Evolutionary conservation across 148 eudicot genomes (phyloP), one percentile per base, ranked within the genome.

Genomic region (Heliamphora exappendiculata): DNA sequence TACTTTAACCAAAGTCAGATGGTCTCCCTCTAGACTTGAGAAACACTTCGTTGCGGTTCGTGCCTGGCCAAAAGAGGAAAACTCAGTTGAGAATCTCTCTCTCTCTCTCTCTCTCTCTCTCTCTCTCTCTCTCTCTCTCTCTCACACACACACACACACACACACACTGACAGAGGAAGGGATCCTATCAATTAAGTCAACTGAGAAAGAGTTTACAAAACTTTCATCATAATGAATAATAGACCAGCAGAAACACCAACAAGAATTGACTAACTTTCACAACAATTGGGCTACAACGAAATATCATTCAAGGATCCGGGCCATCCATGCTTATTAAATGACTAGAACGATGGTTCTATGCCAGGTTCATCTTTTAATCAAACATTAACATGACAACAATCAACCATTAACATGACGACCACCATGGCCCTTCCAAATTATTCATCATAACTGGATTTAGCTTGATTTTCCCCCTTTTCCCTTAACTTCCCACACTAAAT

Each of bases 1-100:
- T 53, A 91, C 96, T 65, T 87, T 94, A 34, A 92, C 78, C 67
- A 92, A 75, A 37, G 96, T 94, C 83, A 89, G 67, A 83, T 94
- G 98, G 87, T 94, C 97, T 45, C 98, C 97, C 68, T 92, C 96
- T 50, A 82, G 77, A 81, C 96, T 90, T 68, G 92, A 83, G 79
- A 92, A 89, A 70, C 89, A 85, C 82, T 86, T 92, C 76, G 82
- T 81, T 75, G 91, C 97, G 62, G 79, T 78, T 62, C 85, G 81
- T 66, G 93, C 87, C 98, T 92, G 87, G 62, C 37, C 78, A 82
- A 74, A 80, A 76, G 33, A 10, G 55, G 49, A 13, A 65, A 77
- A 50, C 51, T 39, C 9, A 24, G 36, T 68, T 44, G 24, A 13
- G 20, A 47, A 47, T n/a, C 28, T 69, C 14, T 12, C 14, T 47